A percentile compares a stretch with the other conserved stretches of the same genome.
Evolutionary conservation across 352 stramenopile genomes (phyloP).

Genomic region (Elongisporangium senticosum): DNA sequence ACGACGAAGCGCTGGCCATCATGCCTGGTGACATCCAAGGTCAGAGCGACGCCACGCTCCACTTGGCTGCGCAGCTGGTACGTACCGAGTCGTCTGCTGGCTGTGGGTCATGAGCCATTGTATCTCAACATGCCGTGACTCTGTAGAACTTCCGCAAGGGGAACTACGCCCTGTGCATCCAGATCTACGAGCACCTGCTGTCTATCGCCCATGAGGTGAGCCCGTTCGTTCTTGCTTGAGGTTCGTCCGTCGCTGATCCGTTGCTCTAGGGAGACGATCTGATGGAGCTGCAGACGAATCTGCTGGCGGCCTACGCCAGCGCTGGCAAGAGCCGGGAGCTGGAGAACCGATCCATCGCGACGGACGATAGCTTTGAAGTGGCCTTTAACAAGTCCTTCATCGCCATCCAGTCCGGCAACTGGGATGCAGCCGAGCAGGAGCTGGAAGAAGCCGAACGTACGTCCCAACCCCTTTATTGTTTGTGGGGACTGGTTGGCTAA

Average conservation of each 20-base stretch:
- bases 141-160: slow-evolving; percentile 60
- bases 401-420: slow-evolving; percentile 61
- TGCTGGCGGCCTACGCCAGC: slow-evolving; percentile 68
- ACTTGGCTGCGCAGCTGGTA: slow-evolving; percentile 70
- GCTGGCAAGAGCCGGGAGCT: slow-evolving; percentile 51
- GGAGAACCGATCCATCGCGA: slow-evolving; percentile 38
- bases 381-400: slow-evolving; percentile 84
- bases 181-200: slow-evolving; percentile 72
- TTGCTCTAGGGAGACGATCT: slow-evolving; percentile 45
- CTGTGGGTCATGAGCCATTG: slow-evolving; percentile 1
- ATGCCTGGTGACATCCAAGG: slow-evolving; percentile 24
- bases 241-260: neutral
- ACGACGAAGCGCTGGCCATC: slow-evolving; percentile 51
- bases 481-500: too few species aligned
- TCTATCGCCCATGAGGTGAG: slow-evolving; percentile 27
- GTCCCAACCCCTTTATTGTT: too few species aligned
- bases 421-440: slow-evolving; percentile 33
- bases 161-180: slow-evolving; percentile 58
- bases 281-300: slow-evolving; percentile 73
- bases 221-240: neutral
- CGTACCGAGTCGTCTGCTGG: neutral
- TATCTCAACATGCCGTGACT: neutral
- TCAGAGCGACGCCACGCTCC: slow-evolving; percentile 39
- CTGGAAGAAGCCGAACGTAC: slow-evolving; percentile 59
- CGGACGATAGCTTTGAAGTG: slow-evolving; percentile 72